phyloP scores from a whole-genome alignment of 2,329 filamentous ascomycete species.

The Pestalotiopsis fici region DNA sequence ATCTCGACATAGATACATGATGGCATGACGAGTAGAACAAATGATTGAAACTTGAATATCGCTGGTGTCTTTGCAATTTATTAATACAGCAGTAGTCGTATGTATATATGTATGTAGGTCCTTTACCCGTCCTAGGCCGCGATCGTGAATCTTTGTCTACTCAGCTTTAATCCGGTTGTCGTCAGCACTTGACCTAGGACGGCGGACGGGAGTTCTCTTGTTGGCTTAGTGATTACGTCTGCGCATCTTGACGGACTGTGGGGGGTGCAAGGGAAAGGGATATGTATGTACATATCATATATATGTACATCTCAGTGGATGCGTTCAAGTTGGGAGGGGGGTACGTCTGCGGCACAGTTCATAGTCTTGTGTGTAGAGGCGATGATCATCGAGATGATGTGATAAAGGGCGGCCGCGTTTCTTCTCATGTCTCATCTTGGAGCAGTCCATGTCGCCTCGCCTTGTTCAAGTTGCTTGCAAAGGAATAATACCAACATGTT shows the following conservation, averaged over 20 bases:
- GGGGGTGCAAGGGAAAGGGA: background rate
- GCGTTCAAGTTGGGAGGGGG: background rate
- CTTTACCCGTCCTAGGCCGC: too few species aligned
- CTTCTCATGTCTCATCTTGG: too few species aligned
- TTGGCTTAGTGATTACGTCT: constrained; percentile 6
- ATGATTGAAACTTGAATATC: too few species aligned
- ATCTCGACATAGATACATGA: background rate
- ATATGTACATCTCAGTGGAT: background rate
- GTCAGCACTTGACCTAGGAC: constrained; percentile 1
- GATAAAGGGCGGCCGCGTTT: background rate
- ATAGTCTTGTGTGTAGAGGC: background rate
- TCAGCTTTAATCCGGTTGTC: background rate
- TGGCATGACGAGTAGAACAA: too few species aligned
- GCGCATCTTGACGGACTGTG: background rate
- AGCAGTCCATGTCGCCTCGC: too few species aligned
- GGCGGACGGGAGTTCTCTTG: background rate
- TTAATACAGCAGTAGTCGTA: too few species aligned
- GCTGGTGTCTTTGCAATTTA: too few species aligned
- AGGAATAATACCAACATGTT: too few species aligned
- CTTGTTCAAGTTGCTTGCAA: too few species aligned
- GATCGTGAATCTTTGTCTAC: too few species aligned
- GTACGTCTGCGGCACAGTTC: background rate
- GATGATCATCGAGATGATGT: background rate
- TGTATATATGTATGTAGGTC: too few species aligned
- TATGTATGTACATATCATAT: background rate